These are phyloP conservation scores for Kodamaea anthophila DNA, from an alignment of 1,139 yeast genomes.

Conservation along the genomic window DNA sequence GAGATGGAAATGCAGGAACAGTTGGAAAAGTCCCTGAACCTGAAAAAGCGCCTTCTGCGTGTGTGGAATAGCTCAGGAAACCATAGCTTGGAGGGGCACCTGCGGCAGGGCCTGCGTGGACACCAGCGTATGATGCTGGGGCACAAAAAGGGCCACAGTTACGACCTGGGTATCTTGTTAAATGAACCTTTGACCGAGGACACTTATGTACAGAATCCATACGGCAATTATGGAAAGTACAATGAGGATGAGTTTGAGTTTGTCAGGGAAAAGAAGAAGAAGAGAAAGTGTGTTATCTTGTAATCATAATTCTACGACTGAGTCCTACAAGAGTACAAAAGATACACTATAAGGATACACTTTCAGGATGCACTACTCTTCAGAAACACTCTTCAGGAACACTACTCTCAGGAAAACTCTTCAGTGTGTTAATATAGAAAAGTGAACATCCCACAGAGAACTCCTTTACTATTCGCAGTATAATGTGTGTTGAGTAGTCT, in stretches of 20 bases:
- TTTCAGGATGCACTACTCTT: too few species aligned
- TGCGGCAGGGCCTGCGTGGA: slow-evolving; percentile 9
- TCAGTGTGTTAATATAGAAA: too few species aligned
- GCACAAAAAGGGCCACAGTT: slow-evolving; percentile 33
- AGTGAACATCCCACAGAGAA: too few species aligned
- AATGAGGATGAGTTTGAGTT: slow-evolving; percentile 42
- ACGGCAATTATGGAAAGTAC: slow-evolving; percentile 23
- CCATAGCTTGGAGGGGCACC: slow-evolving; percentile 4
- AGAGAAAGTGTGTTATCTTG: slow-evolving; percentile 30
- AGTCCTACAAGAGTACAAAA: too few species aligned
- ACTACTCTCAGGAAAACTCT: too few species aligned
- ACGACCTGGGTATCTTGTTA: slow-evolving; percentile 32
- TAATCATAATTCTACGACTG: too few species aligned
- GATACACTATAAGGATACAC: too few species aligned
- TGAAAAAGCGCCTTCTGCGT: slow-evolving; percentile 30
- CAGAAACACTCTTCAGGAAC: too few species aligned
- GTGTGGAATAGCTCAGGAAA: slow-evolving; percentile 18
- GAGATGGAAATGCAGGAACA: slow-evolving; percentile 34
- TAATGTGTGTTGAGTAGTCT: too few species aligned
- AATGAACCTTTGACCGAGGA: slow-evolving; percentile 39
- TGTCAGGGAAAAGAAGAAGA: slow-evolving; percentile 26
- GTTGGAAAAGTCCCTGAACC: slow-evolving; percentile 24
- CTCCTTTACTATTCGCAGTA: too few species aligned
- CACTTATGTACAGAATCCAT: slow-evolving; percentile 23
- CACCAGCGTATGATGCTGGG: slow-evolving; percentile 9